A percentile compares a stretch with the other conserved stretches of the same genome.
Conservation (phyloP, 805 yeast genomes). For the Pichia kluyveri region DNA sequence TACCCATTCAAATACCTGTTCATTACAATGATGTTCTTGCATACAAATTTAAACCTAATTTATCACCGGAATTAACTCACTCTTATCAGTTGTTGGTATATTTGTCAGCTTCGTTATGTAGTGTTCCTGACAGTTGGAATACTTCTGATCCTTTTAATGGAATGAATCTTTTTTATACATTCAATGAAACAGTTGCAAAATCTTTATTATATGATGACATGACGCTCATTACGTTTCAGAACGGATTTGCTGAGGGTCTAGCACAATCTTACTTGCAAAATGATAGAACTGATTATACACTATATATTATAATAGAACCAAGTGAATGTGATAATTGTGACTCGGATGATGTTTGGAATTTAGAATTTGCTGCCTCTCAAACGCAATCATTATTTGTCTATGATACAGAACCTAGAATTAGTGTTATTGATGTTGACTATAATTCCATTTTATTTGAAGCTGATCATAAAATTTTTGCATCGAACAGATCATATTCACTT, state of each 20-base stretch:
- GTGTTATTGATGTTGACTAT: conserved; percentile 62
- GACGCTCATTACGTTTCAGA: conserved; percentile 11
- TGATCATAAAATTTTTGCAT: conserved; percentile 20
- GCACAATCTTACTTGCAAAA: conserved; percentile 8
- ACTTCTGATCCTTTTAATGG: conserved; percentile 13
- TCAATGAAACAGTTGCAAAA: conserved; percentile 13
- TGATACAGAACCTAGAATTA: conserved; percentile 49
- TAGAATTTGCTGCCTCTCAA: conserved; percentile 59
- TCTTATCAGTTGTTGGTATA: conserved; percentile 39
- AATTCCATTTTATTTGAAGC: conserved; percentile 59
- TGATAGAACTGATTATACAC: not conserved
- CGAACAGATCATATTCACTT: conserved; percentile 25
- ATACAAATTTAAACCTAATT: conserved; percentile 4
- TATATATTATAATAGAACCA: conserved; percentile 18
- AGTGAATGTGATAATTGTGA: conserved; percentile 16
- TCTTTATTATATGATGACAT: conserved; percentile 4
- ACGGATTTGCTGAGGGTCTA: conserved; percentile 22
- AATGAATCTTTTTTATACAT: conserved; percentile 20
- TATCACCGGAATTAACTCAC: conserved; percentile 8
- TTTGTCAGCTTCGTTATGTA: conserved; percentile 43
- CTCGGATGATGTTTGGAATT: conserved; percentile 37
- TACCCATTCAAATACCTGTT: conserved; percentile 9
- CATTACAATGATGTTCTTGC: conserved; percentile 3
- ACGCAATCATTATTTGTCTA: conserved; percentile 58
- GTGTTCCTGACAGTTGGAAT: conserved; percentile 19